Percentiles rank a stretch among this genome's conserved stretches.
These are phyloP conservation scores for Avena sativa DNA, from an alignment of 176 grass and related monocot species.

Conservation along the genomic window DNA sequence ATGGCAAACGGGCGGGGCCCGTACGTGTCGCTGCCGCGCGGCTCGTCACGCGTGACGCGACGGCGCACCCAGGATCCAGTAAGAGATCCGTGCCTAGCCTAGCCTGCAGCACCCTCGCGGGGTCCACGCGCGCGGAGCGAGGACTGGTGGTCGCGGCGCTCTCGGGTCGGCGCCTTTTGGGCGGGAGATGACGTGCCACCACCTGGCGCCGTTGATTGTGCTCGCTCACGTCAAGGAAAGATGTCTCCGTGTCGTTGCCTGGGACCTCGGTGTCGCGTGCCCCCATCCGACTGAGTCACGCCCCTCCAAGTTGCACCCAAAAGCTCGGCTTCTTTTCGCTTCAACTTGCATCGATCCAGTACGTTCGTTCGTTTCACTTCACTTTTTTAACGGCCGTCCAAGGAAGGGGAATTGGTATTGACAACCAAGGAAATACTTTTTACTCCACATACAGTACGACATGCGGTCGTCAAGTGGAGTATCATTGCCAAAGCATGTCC, in stretches of 20 bases:
- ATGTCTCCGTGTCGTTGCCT: background rate
- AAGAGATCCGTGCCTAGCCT: background rate
- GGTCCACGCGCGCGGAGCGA: background rate
- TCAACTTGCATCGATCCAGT: background rate
- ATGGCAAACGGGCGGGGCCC: background rate
- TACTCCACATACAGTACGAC: too few relatives aligned
- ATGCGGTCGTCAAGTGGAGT: too few relatives aligned
- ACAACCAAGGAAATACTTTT: too few relatives aligned
- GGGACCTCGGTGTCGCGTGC: background rate
- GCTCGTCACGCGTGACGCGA: constrained; percentile 22
- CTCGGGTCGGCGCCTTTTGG: background rate
- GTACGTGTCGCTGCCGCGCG: background rate
- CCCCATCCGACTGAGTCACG: background rate
- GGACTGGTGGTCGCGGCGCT: constrained; percentile 23
- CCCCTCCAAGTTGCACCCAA: background rate
- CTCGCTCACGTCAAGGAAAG: background rate
- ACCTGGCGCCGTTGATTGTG: background rate
- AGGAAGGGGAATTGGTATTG: background rate
- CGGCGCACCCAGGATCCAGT: background rate
- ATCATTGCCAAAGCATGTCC: too few relatives aligned
- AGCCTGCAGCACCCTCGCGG: background rate
- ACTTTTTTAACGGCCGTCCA: background rate
- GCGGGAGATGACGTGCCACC: constrained; percentile 1
- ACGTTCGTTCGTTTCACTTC: background rate
- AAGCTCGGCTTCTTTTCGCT: background rate